Evolutionary conservation across 371 early-diverging fungal species (phyloP), one percentile per base, ranked within the genome.

Genomic region (Haplosporangium sp.): DNA sequence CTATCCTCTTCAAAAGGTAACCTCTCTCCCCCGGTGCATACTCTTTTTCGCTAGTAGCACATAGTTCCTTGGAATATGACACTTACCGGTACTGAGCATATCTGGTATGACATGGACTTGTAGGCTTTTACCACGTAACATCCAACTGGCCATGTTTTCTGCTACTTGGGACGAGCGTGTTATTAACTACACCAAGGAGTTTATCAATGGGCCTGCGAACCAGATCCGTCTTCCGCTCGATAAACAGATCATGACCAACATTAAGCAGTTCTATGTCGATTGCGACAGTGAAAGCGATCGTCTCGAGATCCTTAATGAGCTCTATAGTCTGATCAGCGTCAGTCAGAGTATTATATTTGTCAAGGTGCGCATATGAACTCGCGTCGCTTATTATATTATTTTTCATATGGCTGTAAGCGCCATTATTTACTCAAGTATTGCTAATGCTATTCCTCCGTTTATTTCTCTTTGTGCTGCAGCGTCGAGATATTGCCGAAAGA

Each of bases 311-410:
- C 85, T 99, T 11, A 86, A 86, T 53, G 89, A 84, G 40, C 86
- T 99, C 11, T 99, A 98, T 76, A 92, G 93, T 16, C 77, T 96
- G 36, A 83, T 98, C 76, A 95, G 97, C 6, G 92, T 98, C 40
- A 95, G 96, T 13, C 99, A 99, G 84, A 95, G 95, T 74, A 99
- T 99, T 59, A 96, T 99, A 59, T 99, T 99, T 84, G 96, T 96
- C 47, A 80, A 89, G 69, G 91, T 90, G 86, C 0, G n/a, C n/a
- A n/a, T n/a, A n/a, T n/a, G n/a, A n/a, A n/a, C n/a, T n/a, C n/a
- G n/a, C n/a, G n/a, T n/a, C n/a, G n/a, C n/a, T n/a, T n/a, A n/a
- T n/a, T n/a, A n/a, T n/a, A n/a, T n/a, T n/a, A n/a, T n/a, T n/a
- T n/a, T n/a, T n/a, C n/a, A n/a, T n/a, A n/a, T n/a, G n/a, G n/a